Evolutionary conservation across 129 eudicot species (phyloP).

Genomic region (Helianthus tuberosus): DNA sequence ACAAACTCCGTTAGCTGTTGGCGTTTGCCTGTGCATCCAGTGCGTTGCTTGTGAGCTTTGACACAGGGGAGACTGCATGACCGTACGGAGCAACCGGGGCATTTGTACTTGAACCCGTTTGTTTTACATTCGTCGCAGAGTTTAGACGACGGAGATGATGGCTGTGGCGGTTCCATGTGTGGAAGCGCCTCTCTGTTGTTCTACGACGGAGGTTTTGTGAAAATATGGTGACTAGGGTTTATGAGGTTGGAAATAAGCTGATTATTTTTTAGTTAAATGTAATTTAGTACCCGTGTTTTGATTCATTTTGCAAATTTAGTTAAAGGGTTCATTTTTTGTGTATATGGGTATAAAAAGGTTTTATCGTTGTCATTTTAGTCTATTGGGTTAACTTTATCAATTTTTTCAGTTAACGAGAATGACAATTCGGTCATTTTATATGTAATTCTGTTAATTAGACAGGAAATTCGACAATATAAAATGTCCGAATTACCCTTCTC

Average conservation of each 20-base stretch:
- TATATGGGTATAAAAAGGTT: no score
- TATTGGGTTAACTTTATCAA: no score
- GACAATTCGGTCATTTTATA: no score
- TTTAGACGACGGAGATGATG: constrained; percentile 15
- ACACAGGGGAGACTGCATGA: constrained; percentile 89
- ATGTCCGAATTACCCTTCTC: no score
- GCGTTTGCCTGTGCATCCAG: constrained; percentile 75
- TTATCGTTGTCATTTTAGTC: no score
- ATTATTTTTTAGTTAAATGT: no score
- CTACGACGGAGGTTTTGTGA: constrained; percentile 33
- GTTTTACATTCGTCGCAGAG: constrained; percentile 64
- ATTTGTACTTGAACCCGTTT: constrained; percentile 73
- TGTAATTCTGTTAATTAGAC: no score
- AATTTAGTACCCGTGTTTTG: no score
- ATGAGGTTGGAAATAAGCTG: background rate
- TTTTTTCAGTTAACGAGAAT: no score
- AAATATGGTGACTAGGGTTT: constrained; percentile 27
- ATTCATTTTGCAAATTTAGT: no score
- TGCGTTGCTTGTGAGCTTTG: constrained; percentile 79
- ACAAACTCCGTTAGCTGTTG: constrained; percentile 51
- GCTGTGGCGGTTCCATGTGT: constrained; percentile 14
- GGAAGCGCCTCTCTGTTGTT: constrained; percentile 29
- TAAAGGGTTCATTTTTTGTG: no score
- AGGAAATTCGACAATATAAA: no score
- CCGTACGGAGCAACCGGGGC: constrained; percentile 82